These are phyloP conservation scores for Sonneratia caseolaris DNA, from an alignment of 345 rosid genomes.

Conservation along the genomic window DNA sequence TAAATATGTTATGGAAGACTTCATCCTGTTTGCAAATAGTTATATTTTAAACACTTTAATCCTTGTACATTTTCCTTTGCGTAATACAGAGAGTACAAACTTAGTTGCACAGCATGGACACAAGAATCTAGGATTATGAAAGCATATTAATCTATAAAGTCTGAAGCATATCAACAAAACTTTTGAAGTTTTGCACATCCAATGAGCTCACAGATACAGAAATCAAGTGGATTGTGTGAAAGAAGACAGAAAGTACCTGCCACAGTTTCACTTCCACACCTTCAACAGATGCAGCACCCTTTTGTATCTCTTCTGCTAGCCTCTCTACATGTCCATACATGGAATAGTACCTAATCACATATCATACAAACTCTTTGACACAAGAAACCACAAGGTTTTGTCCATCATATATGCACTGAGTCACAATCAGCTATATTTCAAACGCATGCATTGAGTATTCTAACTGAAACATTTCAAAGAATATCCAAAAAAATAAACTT, in stretches of 20 bases:
- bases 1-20: not conserved
- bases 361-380: not conserved
- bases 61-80: not conserved
- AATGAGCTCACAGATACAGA: not conserved
- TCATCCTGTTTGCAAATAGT: not conserved
- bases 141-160: not conserved
- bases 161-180: not conserved
- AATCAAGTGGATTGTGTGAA: constrained; percentile 9
- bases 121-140: not conserved
- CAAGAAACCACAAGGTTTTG: not conserved
- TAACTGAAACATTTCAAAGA: no score
- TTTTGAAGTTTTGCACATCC: not conserved
- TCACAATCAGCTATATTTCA: not conserved
- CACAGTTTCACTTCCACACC: constrained; percentile 76
- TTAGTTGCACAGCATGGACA: not conserved
- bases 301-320: constrained; percentile 30
- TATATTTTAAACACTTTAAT: not conserved
- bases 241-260: constrained; percentile 45
- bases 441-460: not conserved
- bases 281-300: constrained; percentile 37
- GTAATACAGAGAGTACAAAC: not conserved
- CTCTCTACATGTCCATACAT: constrained; percentile 25
- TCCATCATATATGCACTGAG: not conserved
- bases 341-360: constrained; percentile 12
- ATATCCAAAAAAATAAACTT: not conserved